phyloP scores from a whole-genome alignment of 1,284 basidiomycete genomes.

The Ceratorhiza oryzae-sativae region DNA sequence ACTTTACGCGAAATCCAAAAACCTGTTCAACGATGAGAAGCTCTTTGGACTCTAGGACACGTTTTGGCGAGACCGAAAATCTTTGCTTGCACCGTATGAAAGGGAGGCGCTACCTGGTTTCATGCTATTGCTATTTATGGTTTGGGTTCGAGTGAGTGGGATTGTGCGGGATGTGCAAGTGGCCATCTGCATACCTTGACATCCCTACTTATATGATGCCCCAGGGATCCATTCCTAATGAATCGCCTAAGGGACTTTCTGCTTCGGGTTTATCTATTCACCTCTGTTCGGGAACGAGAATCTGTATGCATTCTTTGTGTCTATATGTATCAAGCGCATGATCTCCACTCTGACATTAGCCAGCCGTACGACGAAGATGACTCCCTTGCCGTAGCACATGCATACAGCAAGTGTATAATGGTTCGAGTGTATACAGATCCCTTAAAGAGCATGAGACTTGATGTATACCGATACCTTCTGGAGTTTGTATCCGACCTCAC shows the following conservation, averaged over 20 bases:
- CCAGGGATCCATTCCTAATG: not conserved
- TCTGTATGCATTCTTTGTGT: slow-evolving; percentile 7
- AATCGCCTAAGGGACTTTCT: slow-evolving; percentile 4
- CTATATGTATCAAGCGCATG: not conserved
- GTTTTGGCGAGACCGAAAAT: slow-evolving; percentile 3
- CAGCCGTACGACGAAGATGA: not conserved
- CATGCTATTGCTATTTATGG: not conserved
- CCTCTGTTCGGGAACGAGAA: not conserved
- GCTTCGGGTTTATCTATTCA: not conserved
- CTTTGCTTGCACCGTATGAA: not conserved
- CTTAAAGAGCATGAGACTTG: not conserved
- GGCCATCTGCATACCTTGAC: not conserved
- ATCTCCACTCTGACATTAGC: not conserved
- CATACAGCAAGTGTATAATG: not conserved
- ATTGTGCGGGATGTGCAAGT: not conserved
- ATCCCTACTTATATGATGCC: not conserved
- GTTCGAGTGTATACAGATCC: not conserved
- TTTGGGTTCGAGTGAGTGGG: slow-evolving; percentile 6
- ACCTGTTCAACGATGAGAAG: not conserved
- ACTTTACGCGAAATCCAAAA: not conserved
- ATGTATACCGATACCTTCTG: slow-evolving; percentile 13
- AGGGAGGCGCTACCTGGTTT: not conserved
- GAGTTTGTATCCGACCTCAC: slow-evolving; percentile 6
- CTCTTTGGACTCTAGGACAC: not conserved
- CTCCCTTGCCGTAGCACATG: not conserved